These are phyloP conservation scores for Boletus rubescentipes DNA, from an alignment of 768 basidiomycete species.

Conservation along the genomic window DNA sequence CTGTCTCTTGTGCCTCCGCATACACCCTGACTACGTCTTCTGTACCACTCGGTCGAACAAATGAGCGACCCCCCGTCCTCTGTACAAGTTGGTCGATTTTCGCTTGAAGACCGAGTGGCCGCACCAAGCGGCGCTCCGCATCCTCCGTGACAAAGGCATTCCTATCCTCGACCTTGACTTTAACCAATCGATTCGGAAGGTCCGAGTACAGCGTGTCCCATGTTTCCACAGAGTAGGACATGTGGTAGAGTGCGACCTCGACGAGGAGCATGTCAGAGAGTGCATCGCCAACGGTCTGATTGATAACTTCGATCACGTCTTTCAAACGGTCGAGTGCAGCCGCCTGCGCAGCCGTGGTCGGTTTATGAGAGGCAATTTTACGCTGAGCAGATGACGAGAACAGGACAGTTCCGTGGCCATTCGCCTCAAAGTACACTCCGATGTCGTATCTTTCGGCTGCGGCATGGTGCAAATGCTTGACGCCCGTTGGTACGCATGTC, in stretches of 20 bases:
- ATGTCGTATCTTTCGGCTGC: constrained; percentile 89
- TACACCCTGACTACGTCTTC: constrained; percentile 98
- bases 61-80: constrained; percentile 83
- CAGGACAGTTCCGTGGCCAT: constrained; percentile 96
- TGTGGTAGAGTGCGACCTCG: constrained; percentile 87
- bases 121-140: constrained; percentile 86
- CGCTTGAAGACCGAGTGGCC: constrained; percentile 74
- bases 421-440: constrained; percentile 99
- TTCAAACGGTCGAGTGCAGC: constrained; percentile 76
- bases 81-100: constrained; percentile 82
- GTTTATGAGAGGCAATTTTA: constrained; percentile 58
- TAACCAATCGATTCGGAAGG: constrained; percentile 91
- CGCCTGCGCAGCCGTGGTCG: constrained; percentile 79
- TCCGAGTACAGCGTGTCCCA: constrained; percentile 96
- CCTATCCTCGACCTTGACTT: constrained; percentile 84
- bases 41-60: constrained; percentile 95
- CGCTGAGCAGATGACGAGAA: constrained; percentile 79
- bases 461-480: constrained; percentile 97
- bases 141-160: constrained; percentile 86
- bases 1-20: constrained; percentile 77
- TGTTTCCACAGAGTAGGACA: constrained; percentile 75
- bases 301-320: constrained; percentile 82
- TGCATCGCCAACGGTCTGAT: constrained; percentile 98
- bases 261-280: constrained; percentile 95
- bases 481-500: constrained; percentile 92